Evolutionary conservation across 495 filamentous ascomycete species (phyloP).

Genomic region (Lepraria neglecta): DNA sequence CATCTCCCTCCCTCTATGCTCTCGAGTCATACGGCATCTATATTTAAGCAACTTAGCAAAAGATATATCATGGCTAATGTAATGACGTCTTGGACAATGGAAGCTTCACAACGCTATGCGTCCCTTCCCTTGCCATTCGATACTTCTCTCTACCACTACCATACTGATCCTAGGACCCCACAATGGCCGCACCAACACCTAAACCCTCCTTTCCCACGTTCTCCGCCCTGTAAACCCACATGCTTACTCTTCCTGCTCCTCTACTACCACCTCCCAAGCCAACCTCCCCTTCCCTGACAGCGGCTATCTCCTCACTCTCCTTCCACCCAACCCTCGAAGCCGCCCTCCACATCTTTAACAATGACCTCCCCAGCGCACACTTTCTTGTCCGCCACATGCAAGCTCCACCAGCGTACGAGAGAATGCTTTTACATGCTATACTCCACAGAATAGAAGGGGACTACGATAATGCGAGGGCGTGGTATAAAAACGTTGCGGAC

Average conservation of each 20-base stretch:
- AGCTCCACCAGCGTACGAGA: slow-evolving; percentile 38
- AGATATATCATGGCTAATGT: not conserved
- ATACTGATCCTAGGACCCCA: not conserved
- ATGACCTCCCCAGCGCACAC: slow-evolving; percentile 41
- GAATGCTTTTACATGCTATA: slow-evolving; percentile 43
- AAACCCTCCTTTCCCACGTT: slow-evolving; percentile 18
- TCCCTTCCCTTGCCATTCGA: not conserved
- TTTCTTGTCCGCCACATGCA: slow-evolving; percentile 47
- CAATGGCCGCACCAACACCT: slow-evolving; percentile 13
- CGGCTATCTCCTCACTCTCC: slow-evolving; percentile 33
- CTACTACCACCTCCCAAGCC: slow-evolving; percentile 29
- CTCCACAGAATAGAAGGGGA: slow-evolving; percentile 44
- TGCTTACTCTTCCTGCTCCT: slow-evolving; percentile 27
- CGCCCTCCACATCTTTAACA: slow-evolving; percentile 43
- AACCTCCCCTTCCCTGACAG: slow-evolving; percentile 26
- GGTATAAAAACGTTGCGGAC: slow-evolving; percentile 37
- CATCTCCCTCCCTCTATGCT: too few species aligned
- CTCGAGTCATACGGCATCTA: too few species aligned
- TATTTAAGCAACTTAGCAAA: not conserved
- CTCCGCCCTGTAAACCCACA: slow-evolving; percentile 24
- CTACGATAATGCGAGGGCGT: slow-evolving; percentile 39
- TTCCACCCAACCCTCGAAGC: slow-evolving; percentile 43
- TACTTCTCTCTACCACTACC: not conserved
- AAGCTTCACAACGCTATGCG: not conserved
- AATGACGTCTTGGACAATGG: slow-evolving; percentile 14